phyloP scores from a whole-genome alignment of 768 basidiomycete species.

The Lentinula lateritia region DNA sequence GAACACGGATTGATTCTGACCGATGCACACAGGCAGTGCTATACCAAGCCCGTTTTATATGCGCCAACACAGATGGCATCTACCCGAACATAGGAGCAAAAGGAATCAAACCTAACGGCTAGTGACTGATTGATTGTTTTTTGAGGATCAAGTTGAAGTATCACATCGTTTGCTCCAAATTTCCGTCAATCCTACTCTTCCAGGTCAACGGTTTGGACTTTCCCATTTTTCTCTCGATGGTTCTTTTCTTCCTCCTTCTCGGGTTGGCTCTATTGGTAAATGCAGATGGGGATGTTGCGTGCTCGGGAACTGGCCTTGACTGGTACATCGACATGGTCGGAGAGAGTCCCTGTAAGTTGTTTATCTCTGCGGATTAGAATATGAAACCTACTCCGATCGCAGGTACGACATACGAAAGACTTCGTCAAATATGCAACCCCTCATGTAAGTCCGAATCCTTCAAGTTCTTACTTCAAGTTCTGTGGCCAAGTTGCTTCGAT shows the following conservation, averaged over 20 bases:
- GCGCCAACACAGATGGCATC: too few species aligned
- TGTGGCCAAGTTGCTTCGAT: neutral
- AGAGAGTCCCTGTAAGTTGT: conserved; percentile 20
- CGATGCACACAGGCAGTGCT: too few species aligned
- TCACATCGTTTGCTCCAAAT: too few species aligned
- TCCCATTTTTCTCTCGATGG: neutral
- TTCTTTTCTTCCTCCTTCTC: neutral
- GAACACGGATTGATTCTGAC: too few species aligned
- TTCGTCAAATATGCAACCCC: conserved; percentile 19
- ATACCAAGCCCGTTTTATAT: too few species aligned
- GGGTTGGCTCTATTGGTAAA: neutral
- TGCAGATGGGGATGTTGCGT: conserved; percentile 16
- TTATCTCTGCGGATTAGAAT: neutral
- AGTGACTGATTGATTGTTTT: neutral
- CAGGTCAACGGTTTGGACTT: neutral
- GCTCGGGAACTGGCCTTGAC: conserved; percentile 14
- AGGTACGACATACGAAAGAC: conserved; percentile 20
- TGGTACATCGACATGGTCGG: conserved; percentile 22
- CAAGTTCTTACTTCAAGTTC: neutral
- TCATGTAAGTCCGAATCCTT: conserved; percentile 11
- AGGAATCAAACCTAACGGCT: too few species aligned
- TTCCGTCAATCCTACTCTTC: neutral
- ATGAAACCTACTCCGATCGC: neutral
- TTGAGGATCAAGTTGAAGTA: neutral
- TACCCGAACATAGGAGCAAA: too few species aligned